phyloP scores from a whole-genome alignment of 495 filamentous ascomycete genomes.

The Aspergillus saccharolyticus region DNA sequence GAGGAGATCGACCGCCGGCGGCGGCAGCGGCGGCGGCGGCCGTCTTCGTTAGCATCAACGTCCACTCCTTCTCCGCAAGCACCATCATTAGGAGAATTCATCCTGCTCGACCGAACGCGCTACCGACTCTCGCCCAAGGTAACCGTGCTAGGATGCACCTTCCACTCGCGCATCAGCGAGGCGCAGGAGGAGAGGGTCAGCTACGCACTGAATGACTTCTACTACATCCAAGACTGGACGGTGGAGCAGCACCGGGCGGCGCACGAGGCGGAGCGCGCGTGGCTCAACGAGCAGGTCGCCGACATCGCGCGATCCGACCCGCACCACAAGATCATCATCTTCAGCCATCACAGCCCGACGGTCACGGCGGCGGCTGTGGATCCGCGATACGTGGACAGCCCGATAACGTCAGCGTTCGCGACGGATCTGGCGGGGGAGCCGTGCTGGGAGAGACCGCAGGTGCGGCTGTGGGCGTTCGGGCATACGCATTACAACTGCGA shows the following conservation, averaged over 20 bases:
- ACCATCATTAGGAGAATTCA: conserved; percentile 32
- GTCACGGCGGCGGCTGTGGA: conserved; percentile 31
- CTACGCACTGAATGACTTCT: conserved; percentile 46
- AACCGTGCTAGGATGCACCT: conserved; percentile 45
- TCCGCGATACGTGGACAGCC: conserved; percentile 36
- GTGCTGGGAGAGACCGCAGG: conserved; percentile 41
- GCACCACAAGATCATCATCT: conserved; percentile 38
- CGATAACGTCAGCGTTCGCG: conserved; percentile 37
- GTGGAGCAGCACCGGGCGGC: conserved; percentile 38
- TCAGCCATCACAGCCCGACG: conserved; percentile 52
- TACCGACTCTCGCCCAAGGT: conserved; percentile 31
- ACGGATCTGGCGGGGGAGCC: conserved; percentile 41
- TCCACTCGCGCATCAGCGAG: conserved; percentile 23
- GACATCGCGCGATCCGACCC: conserved; percentile 29
- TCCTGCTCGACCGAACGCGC: conserved; percentile 42
- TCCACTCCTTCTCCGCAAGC: too few relatives aligned
- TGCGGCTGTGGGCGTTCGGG: conserved; percentile 53
- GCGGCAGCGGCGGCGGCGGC: too few relatives aligned
- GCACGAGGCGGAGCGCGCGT: conserved; percentile 40
- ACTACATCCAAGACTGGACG: conserved; percentile 42
- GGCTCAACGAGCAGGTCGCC: conserved; percentile 47
- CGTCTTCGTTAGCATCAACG: too few relatives aligned
- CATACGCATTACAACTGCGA: conserved; percentile 53
- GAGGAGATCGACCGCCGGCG: conserved; percentile 9
- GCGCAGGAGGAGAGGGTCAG: conserved; percentile 21